phyloP scores from a whole-genome alignment of 176 grass and related monocot species.

The Oryza meyeriana region DNA sequence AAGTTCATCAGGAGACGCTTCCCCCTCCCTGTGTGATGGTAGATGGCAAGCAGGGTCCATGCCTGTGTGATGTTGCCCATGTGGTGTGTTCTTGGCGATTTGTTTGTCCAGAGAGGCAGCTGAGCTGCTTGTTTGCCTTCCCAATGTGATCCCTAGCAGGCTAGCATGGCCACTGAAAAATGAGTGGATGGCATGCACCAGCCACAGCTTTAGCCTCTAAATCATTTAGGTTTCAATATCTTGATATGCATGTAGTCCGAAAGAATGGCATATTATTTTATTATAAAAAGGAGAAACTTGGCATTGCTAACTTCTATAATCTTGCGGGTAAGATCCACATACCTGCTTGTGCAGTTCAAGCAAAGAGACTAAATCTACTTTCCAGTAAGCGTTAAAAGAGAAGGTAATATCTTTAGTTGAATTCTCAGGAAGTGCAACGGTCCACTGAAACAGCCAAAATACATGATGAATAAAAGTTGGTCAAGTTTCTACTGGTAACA shows the following conservation, averaged over 20 bases:
- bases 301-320: neutral
- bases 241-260: neutral
- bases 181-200: neutral
- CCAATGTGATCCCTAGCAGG: neutral
- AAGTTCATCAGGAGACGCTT: neutral
- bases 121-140: neutral
- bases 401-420: neutral
- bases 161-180: neutral
- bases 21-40: neutral
- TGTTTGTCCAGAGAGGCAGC: neutral
- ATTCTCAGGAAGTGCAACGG: neutral
- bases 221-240: neutral
- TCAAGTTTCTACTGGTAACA: neutral
- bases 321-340: neutral
- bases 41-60: neutral
- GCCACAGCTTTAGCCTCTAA: neutral
- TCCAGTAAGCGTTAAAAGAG: neutral
- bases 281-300: neutral
- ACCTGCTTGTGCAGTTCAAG: neutral
- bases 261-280: neutral
- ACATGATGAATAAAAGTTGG: neutral
- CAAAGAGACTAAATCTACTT: neutral
- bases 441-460: neutral
- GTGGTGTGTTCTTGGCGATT: conserved; percentile 21
- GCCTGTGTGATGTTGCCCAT: neutral